phyloP scores from a whole-genome alignment of 495 filamentous ascomycete genomes.

The Tetracladium setigerum region DNA sequence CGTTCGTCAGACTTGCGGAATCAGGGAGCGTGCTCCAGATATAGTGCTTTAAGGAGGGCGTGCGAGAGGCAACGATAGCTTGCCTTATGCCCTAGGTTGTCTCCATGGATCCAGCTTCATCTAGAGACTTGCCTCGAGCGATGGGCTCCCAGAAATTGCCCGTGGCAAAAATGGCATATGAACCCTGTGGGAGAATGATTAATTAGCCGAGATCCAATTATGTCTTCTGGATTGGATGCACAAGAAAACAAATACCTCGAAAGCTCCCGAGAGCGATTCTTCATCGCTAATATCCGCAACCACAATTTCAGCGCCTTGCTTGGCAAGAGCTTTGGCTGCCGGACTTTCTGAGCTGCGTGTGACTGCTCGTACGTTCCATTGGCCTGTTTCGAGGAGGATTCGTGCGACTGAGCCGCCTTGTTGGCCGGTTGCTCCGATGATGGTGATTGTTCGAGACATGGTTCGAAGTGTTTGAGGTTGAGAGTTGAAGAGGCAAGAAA shows the following conservation, averaged over 20 bases:
- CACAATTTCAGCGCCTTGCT: slow-evolving; percentile 41
- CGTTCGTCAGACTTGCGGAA: slow-evolving; percentile 21
- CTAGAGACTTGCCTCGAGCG: slow-evolving; percentile 30
- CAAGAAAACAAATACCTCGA: slow-evolving; percentile 39
- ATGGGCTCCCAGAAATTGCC: not conserved
- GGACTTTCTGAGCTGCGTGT: slow-evolving; percentile 33
- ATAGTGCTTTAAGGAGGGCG: slow-evolving; percentile 38
- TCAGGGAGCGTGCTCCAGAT: slow-evolving; percentile 30
- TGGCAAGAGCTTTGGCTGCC: slow-evolving; percentile 28
- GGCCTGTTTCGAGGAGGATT: slow-evolving; percentile 27
- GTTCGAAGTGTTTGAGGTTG: too few species aligned
- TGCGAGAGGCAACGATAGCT: slow-evolving; percentile 29
- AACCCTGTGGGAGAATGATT: too few species aligned
- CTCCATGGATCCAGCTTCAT: slow-evolving; percentile 14
- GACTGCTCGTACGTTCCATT: slow-evolving; percentile 35
- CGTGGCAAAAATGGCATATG: too few species aligned
- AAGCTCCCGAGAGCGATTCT: slow-evolving; percentile 34
- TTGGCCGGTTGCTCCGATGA: slow-evolving; percentile 15
- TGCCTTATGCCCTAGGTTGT: slow-evolving; percentile 6
- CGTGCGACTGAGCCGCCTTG: slow-evolving; percentile 39
- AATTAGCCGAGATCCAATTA: slow-evolving; percentile 10
- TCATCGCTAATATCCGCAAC: slow-evolving; percentile 36
- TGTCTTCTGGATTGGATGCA: slow-evolving; percentile 41
- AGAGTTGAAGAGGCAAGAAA: too few species aligned
- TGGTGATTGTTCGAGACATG: not conserved